Evolutionary conservation across 305 asterid species (phyloP).

Genomic region (Ilex paraguariensis): DNA sequence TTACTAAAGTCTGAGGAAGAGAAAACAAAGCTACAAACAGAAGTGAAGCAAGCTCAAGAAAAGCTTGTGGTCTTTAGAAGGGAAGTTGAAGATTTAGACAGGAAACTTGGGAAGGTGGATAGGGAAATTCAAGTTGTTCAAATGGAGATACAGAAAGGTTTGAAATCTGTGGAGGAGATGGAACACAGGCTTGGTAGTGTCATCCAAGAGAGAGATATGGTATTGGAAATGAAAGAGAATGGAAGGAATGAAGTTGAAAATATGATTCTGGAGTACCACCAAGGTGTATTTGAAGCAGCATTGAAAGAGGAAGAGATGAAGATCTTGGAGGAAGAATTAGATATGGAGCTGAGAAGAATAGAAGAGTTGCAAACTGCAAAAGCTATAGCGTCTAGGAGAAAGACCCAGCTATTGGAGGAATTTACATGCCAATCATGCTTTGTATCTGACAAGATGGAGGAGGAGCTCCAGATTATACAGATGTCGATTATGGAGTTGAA

Average conservation of each 20-base stretch:
- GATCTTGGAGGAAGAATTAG: constrained; percentile 50
- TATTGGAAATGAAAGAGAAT: constrained; percentile 43
- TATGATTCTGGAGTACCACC: constrained; percentile 56
- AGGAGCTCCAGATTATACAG: constrained; percentile 43
- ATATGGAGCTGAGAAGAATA: constrained; percentile 20
- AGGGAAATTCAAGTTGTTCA: constrained; percentile 32
- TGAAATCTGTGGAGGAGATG: constrained; percentile 36
- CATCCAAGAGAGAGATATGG: constrained; percentile 50
- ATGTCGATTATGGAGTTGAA: constrained; percentile 52
- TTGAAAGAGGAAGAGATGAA: constrained; percentile 61
- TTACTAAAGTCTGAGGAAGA: constrained; percentile 75
- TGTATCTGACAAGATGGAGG: constrained; percentile 58
- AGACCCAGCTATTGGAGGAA: constrained; percentile 38
- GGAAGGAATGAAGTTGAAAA: constrained; percentile 50
- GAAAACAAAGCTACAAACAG: constrained; percentile 59
- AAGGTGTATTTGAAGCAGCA: constrained; percentile 53
- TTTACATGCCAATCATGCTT: constrained; percentile 36
- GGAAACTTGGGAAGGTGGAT: constrained; percentile 41
- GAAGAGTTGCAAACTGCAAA: constrained; percentile 37
- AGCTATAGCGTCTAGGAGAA: constrained; percentile 36
- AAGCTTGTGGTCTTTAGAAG: constrained; percentile 40
- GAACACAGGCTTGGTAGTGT: constrained; percentile 37
- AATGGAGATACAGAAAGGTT: constrained; percentile 41
- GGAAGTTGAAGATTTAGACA: constrained; percentile 45
- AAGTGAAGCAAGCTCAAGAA: constrained; percentile 49